Evolutionary conservation across 495 filamentous ascomycete genomes (phyloP).

Genomic region (Neurospora sublineolata): DNA sequence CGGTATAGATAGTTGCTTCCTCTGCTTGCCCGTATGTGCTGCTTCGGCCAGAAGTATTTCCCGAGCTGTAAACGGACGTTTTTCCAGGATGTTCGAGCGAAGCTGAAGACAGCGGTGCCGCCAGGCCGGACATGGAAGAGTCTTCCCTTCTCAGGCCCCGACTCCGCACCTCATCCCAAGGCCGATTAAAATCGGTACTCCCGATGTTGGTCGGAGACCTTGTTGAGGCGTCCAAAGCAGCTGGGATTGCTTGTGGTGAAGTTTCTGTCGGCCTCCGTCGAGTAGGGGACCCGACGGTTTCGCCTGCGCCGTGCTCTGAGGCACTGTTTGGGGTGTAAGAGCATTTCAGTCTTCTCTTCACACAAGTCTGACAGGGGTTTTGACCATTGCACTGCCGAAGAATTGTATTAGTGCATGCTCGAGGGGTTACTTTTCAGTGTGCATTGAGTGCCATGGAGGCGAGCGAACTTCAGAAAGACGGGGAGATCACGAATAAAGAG

Average conservation of each 20-base stretch:
- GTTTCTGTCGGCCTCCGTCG: slow-evolving; percentile 34
- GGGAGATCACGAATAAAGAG: background rate
- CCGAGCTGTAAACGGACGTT: slow-evolving; percentile 27
- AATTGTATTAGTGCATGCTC: background rate
- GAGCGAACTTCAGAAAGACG: background rate
- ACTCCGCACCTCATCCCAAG: slow-evolving; percentile 16
- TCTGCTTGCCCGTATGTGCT: slow-evolving; percentile 40
- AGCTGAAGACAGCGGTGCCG: slow-evolving; percentile 8
- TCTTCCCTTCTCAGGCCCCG: slow-evolving; percentile 5
- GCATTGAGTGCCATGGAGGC: background rate
- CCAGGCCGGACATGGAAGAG: slow-evolving; percentile 13
- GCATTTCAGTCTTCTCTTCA: slow-evolving; percentile 44
- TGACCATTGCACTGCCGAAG: slow-evolving; percentile 52
- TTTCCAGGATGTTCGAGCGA: slow-evolving; percentile 11
- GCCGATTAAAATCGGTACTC: slow-evolving; percentile 6
- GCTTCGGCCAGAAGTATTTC: slow-evolving; percentile 40
- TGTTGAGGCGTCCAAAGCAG: slow-evolving; percentile 10
- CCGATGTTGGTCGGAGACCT: slow-evolving; percentile 6
- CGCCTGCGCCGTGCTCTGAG: slow-evolving; percentile 21
- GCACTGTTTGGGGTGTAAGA: slow-evolving; percentile 30
- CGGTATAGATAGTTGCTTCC: slow-evolving; percentile 45
- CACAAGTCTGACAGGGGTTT: slow-evolving; percentile 57
- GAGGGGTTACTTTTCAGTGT: background rate
- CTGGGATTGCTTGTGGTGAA: slow-evolving; percentile 17
- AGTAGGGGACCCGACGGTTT: slow-evolving; percentile 29